Percentiles rank a stretch among this genome's conserved stretches.
phyloP scores from a whole-genome alignment of 441 rosid genomes.

The Breynia disticha region DNA sequence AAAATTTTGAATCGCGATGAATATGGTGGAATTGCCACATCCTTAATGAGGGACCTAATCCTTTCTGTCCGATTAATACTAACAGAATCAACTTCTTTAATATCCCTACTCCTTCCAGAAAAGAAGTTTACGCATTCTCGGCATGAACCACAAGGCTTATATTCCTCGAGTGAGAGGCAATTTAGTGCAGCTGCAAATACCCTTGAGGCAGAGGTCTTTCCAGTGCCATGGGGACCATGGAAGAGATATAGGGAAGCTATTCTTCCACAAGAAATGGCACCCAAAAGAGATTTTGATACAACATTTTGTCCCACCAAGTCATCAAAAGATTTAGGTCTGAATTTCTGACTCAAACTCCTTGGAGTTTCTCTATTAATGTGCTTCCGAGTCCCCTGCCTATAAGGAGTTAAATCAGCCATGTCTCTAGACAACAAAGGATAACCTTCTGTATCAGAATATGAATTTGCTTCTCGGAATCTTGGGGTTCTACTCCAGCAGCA shows the following conservation, averaged over 20 bases:
- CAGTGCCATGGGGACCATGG: constrained; percentile 90
- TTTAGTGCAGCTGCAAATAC: constrained; percentile 83
- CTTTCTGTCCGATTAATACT: constrained; percentile 47
- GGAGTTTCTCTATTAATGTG: constrained; percentile 30
- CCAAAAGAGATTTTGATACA: constrained; percentile 55
- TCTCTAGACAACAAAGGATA: constrained; percentile 48
- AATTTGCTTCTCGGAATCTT: constrained; percentile 46
- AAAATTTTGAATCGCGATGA: constrained; percentile 68
- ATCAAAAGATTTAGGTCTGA: constrained; percentile 55
- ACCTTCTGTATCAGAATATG: constrained; percentile 58
- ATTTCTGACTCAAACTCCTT: constrained; percentile 65
- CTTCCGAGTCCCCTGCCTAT: constrained; percentile 27
- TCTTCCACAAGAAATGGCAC: constrained; percentile 65
- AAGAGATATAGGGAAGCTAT: constrained; percentile 64
- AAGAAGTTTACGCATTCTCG: constrained; percentile 55
- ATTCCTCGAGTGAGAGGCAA: constrained; percentile 57
- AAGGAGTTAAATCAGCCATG: constrained; percentile 16
- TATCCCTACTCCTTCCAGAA: constrained; percentile 58
- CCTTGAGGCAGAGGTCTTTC: constrained; percentile 79
- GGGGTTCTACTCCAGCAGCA: constrained; percentile 89
- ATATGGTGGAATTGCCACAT: constrained; percentile 47
- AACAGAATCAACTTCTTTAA: constrained; percentile 61
- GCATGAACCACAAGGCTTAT: constrained; percentile 77
- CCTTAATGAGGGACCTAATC: constrained; percentile 52
- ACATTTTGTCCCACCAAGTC: constrained; percentile 87